Evolutionary conservation across 2,329 filamentous ascomycete species (phyloP), one percentile per base, ranked within the genome.

Genomic region (Cadophora sp.): DNA sequence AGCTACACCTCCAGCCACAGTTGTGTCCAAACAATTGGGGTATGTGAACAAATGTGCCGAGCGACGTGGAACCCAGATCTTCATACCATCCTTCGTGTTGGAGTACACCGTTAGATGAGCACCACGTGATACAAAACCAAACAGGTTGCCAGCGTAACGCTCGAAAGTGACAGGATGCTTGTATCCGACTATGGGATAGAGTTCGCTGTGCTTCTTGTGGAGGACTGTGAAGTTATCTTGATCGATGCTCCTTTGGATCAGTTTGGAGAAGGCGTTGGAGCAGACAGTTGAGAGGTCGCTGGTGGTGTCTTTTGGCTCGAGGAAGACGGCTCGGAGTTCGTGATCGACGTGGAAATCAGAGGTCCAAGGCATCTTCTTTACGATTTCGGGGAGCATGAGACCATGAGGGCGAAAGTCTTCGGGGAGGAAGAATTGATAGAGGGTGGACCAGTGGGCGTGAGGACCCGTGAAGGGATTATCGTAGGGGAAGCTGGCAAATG

Each of bases 1-100:
- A 64, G 89, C 86, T 73, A 94, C 87, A 0, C 92, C 92, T 3
- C 92, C 92, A 0, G 91, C 92, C 16, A 94, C 92, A 7, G 91
- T 91, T 74, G 93, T 95, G 76, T 96, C 92, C 64, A 94, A 82
- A 83, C 92, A 88, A 3, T 87, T 86, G 0, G 89, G 89, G 73
- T 92, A 94, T 0, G 91, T 94, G 77, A 89, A 86, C 74, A 94
- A 90, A 11, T 82, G 85, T 59, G 79, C 81, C 56, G 89, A 86
- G 18, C 92, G 82, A 27, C 89, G 81, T 0, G 92, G 90, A 1
- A 92, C 85, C 92, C 92, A 96, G 36, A 95, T 84, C 72, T 84
- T 87, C 63, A 91, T 56, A 5, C 68, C 70, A 70, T 75, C 78
- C n/a, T 76, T 75, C 6, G 83, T 82, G 9, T 80, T 74, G 14